These are phyloP conservation scores for Fraxinus platypoda DNA, from an alignment of 305 asterid species.

Conservation along the genomic window DNA sequence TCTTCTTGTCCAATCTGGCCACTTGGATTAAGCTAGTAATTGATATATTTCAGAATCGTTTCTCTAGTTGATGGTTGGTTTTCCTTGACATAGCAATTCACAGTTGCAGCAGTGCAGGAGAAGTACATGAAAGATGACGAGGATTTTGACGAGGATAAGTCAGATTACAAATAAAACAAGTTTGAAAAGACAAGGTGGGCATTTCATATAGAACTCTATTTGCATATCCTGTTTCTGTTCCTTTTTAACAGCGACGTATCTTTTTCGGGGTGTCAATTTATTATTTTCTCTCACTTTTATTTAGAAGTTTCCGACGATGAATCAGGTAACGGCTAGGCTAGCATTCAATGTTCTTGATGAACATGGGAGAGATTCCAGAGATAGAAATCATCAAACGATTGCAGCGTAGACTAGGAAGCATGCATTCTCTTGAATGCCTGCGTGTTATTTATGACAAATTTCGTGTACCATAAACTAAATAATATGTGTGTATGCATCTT, in stretches of 20 bases:
- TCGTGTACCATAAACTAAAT: not conserved
- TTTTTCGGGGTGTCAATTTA: not conserved
- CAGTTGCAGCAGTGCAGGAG: conserved; percentile 99
- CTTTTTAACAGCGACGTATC: not conserved
- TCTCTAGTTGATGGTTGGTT: conserved; percentile 9
- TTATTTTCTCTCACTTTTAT: not conserved
- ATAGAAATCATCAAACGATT: not conserved
- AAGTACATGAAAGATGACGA: conserved; percentile 89
- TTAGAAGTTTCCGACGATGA: no score
- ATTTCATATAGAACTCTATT: not conserved
- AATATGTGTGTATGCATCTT: not conserved
- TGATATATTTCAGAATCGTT: not conserved
- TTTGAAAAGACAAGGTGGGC: not conserved
- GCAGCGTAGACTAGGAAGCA: not conserved
- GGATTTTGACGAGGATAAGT: conserved; percentile 27
- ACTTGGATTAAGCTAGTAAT: not conserved
- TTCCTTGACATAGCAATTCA: conserved; percentile 56
- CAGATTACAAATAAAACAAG: conserved; percentile 24
- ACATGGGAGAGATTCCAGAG: not conserved
- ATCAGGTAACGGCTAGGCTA: not conserved
- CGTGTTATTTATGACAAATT: not conserved
- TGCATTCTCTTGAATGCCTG: not conserved
- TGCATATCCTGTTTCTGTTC: not conserved
- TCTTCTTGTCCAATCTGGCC: not conserved
- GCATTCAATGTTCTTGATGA: not conserved